phyloP scores from a whole-genome alignment of 2,329 filamentous ascomycete genomes.

The Xylaria sp. region DNA sequence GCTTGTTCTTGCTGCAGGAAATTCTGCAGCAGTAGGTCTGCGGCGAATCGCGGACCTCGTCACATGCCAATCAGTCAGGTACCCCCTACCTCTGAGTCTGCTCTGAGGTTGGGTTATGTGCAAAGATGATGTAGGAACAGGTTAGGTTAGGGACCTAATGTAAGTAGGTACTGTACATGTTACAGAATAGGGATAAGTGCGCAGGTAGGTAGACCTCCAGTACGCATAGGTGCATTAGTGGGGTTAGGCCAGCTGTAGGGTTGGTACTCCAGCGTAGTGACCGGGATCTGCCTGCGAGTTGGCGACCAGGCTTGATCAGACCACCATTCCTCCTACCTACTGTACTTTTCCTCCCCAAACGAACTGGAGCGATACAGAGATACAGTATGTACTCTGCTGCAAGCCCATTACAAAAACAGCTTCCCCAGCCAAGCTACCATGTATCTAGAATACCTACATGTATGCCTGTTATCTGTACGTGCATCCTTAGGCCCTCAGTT shows the following conservation, averaged over 20 bases:
- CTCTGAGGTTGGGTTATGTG: too few relatives aligned
- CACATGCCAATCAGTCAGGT: constrained; percentile 8
- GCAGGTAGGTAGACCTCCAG: background rate
- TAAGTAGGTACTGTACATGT: background rate
- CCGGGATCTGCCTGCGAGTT: constrained; percentile 33
- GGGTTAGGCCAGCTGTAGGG: background rate
- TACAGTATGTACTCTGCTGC: constrained; percentile 9
- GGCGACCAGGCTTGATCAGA: constrained; percentile 19
- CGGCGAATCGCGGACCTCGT: constrained; percentile 18
- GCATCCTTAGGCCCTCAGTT: background rate
- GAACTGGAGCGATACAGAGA: constrained; percentile 1
- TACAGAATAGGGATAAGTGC: background rate
- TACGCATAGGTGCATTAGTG: background rate
- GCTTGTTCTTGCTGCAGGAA: constrained; percentile 22
- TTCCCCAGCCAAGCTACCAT: constrained; percentile 15
- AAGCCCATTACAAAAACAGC: constrained; percentile 22
- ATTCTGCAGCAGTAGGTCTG: constrained; percentile 16
- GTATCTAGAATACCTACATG: background rate
- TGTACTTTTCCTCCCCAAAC: constrained; percentile 3
- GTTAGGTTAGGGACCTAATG: background rate
- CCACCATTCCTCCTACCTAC: constrained; percentile 8
- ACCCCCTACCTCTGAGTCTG: background rate
- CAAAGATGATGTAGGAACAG: background rate
- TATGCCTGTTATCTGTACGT: background rate
- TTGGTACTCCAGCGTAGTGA: background rate